Percentiles rank a stretch among this genome's conserved stretches.
Conservation (phyloP, 257 asterid genomes). For the Penstemon barbatus region DNA sequence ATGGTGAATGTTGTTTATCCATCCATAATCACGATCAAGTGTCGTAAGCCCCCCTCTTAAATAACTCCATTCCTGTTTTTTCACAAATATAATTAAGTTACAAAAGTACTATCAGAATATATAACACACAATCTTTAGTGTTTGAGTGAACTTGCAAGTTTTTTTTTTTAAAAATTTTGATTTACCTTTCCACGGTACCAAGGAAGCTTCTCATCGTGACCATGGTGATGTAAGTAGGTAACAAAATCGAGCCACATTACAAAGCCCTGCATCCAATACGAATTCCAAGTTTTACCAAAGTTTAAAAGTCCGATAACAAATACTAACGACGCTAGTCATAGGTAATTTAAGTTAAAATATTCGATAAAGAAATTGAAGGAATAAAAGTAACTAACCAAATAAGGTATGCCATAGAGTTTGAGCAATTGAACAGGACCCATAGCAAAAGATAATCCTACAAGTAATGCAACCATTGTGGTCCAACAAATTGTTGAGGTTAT, state of each 20-base stretch:
- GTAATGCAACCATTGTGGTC: constrained; percentile 82
- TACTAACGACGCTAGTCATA: not conserved
- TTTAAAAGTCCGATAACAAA: constrained; percentile 1
- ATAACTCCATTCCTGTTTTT: constrained; percentile 83
- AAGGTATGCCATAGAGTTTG: constrained; percentile 86
- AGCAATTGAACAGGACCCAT: constrained; percentile 79
- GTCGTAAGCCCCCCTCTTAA: constrained; percentile 89
- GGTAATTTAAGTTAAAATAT: not conserved
- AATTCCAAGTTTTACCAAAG: not conserved
- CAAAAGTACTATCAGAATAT: not conserved
- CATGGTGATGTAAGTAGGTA: constrained; percentile 32
- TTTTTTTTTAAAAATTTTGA: not conserved
- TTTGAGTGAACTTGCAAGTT: not conserved
- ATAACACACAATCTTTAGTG: not conserved
- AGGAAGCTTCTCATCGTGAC: constrained; percentile 29
- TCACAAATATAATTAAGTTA: not conserved
- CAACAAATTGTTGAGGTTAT: constrained; percentile 86
- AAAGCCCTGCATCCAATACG: constrained; percentile 23
- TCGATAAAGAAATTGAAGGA: not conserved
- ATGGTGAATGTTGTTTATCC: constrained; percentile 89
- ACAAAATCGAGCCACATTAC: constrained; percentile 33
- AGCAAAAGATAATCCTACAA: constrained; percentile 66
- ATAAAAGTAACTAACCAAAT: constrained; percentile 53
- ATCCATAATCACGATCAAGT: constrained; percentile 83
- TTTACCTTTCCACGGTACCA: constrained; percentile 32